Evolutionary conservation across 2,329 filamentous ascomycete genomes (phyloP), one percentile per base, ranked within the genome.

Genomic region (Claviceps digitariae): DNA sequence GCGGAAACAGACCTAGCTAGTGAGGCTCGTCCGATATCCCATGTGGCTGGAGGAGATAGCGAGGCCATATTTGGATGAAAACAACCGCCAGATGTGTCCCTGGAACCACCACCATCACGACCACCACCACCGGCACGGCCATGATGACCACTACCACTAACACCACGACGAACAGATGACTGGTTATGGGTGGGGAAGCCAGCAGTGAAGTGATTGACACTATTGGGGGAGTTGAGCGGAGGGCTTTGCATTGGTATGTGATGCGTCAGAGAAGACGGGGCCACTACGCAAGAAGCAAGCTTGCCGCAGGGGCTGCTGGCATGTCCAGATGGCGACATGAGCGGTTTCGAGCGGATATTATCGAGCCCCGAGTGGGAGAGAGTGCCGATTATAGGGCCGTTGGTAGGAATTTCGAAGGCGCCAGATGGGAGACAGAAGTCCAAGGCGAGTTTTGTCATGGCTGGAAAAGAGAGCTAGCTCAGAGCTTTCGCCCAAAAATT

Each of bases 371-470:
- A 55, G 50, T 40, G 52, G 17, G 54, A 48, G 52, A 41, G 34
- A 41, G 47, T 17, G 29, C 48, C 12, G 50, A 45, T 29, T 25
- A 50, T 51, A 41, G 65, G 63, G 55, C 60, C 60, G 55, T 63
- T 62, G 40, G 52, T 38, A 3, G 52, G 29, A 45, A 40, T 25
- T n/a, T 72, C 69, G 55, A 64, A 59, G 51, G 63, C 65, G 57
- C 68, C 67, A 48, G 66, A 66, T 12, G 72, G 69, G 59, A 72
- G 62, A 61, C 73, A 73, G 29, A 71, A 69, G 57, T 74, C 70
- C 55, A 69, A 64, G 36, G 67, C 66, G 36, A 72, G 55, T 57
- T 67, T 72, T 56, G 67, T 65, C 71, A 74, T 74, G 43, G 21
- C 36, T n/a, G 23, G 17, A 20, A 21, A n/a, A n/a, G n/a, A n/a